Evolutionary conservation across 768 basidiomycete species (phyloP).

Genomic region (Pholiota conissans): DNA sequence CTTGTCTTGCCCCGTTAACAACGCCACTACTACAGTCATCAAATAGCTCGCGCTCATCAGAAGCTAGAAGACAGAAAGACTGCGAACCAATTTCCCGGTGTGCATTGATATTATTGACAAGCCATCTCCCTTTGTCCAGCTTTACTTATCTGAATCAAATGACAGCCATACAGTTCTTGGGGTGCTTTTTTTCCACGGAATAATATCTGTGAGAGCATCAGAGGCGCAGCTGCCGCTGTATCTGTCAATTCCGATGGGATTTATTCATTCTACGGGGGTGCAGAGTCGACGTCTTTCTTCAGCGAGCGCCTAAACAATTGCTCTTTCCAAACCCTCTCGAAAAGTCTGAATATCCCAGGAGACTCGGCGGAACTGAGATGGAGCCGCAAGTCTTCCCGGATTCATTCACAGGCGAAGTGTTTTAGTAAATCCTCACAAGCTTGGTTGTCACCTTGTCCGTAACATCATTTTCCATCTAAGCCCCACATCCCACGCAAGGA

Average conservation of each 20-base stretch:
- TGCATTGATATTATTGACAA: background rate
- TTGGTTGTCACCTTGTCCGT: background rate
- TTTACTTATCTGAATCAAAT: background rate
- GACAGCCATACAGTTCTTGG: background rate
- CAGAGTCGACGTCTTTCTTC: background rate
- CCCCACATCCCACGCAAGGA: background rate
- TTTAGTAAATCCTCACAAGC: background rate
- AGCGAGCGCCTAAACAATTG: too few relatives aligned
- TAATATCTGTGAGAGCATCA: background rate
- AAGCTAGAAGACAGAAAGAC: background rate
- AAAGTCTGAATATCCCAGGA: too few relatives aligned
- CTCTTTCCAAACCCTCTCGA: too few relatives aligned
- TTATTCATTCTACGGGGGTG: background rate
- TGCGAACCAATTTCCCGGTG: background rate
- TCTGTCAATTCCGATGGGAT: background rate
- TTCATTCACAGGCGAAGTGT: background rate
- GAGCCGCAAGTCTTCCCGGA: background rate
- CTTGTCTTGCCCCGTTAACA: conserved; percentile 2
- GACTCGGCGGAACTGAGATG: too few relatives aligned
- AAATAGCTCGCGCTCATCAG: background rate
- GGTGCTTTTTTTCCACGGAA: background rate
- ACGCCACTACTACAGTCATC: conserved; percentile 7
- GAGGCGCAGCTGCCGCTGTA: background rate
- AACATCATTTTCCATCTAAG: background rate
- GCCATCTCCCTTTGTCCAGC: background rate